Evolutionary conservation across 192 early-diverging fungal species (phyloP).

Genomic region (Backusella morwellensis): DNA sequence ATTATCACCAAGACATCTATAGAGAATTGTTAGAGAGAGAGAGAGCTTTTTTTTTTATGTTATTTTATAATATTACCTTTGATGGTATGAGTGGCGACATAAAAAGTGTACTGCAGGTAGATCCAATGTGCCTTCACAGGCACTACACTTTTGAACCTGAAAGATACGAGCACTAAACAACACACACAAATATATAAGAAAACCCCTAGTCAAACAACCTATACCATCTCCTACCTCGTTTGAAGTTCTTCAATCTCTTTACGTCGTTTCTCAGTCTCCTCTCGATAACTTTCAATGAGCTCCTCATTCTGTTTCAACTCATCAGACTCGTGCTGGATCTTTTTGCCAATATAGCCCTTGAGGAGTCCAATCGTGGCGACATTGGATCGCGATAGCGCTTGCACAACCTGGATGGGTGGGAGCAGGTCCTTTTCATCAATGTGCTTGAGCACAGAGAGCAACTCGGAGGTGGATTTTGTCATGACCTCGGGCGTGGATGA

Average conservation of each 20-base stretch:
- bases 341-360: slow-evolving; percentile 76
- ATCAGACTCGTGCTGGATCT: slow-evolving; percentile 70
- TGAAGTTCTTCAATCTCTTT: slow-evolving; percentile 83
- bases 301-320: slow-evolving; percentile 60
- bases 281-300: slow-evolving; percentile 71
- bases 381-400: slow-evolving; percentile 75
- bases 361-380: slow-evolving; percentile 88
- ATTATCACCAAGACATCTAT: slow-evolving; percentile 51
- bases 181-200: background rate
- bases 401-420: slow-evolving; percentile 87
- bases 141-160: slow-evolving; percentile 75
- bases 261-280: slow-evolving; percentile 75
- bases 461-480: slow-evolving; percentile 50
- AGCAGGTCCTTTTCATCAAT: slow-evolving; percentile 87
- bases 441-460: slow-evolving; percentile 69
- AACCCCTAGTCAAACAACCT: background rate
- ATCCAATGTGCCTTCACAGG: slow-evolving; percentile 74
- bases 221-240: slow-evolving; percentile 40
- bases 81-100: slow-evolving; percentile 95
- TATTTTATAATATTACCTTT: slow-evolving; percentile 43
- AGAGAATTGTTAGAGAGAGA: background rate
- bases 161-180: slow-evolving; percentile 54
- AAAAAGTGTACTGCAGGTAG: slow-evolving; percentile 91
- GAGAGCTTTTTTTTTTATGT: background rate
- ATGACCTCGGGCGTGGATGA: slow-evolving; percentile 66